Percentiles rank a stretch among this genome's conserved stretches.
phyloP scores from a whole-genome alignment of 257 asterid genomes.

The Fraxinus pennsylvanica region DNA sequence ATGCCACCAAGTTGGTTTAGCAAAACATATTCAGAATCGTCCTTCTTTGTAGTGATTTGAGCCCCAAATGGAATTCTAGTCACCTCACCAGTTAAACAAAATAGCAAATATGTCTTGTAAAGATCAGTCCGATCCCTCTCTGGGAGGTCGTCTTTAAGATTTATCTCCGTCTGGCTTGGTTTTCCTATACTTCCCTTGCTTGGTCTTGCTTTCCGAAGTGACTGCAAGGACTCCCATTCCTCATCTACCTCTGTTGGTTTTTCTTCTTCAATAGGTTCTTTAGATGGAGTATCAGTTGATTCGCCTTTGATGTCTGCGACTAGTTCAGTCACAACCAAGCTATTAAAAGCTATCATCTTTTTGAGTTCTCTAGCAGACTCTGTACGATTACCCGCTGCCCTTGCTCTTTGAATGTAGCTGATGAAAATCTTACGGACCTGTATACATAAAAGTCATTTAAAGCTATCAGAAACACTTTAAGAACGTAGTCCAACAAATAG shows the following conservation, averaged over 20 bases:
- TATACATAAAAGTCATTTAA: constrained; percentile 19
- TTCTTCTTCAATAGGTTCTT: constrained; percentile 47
- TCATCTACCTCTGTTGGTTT: constrained; percentile 47
- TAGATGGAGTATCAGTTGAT: constrained; percentile 49
- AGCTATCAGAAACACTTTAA: not conserved
- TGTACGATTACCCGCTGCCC: constrained; percentile 71
- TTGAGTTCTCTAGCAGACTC: constrained; percentile 82
- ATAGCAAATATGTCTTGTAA: constrained; percentile 83
- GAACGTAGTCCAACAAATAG: constrained; percentile 1
- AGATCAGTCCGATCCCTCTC: constrained; percentile 83
- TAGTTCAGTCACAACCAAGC: constrained; percentile 72
- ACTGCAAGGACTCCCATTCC: constrained; percentile 85
- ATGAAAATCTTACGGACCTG: constrained; percentile 87
- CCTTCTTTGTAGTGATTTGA: constrained; percentile 72
- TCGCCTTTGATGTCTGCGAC: constrained; percentile 92
- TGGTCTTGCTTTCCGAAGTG: constrained; percentile 69
- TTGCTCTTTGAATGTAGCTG: constrained; percentile 74
- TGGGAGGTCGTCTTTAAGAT: constrained; percentile 82
- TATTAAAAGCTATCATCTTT: constrained; percentile 81
- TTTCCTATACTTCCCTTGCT: constrained; percentile 46
- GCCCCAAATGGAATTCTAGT: constrained; percentile 78
- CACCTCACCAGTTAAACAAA: constrained; percentile 85
- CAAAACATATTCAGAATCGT: constrained; percentile 71
- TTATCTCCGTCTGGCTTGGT: constrained; percentile 76
- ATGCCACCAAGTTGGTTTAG: constrained; percentile 79